Percentiles rank a stretch among this genome's conserved stretches.
These are phyloP conservation scores for Antitrichia curtipendula DNA, from an alignment of 225 moss, liverwort and hornwort species.

Conservation along the genomic window DNA sequence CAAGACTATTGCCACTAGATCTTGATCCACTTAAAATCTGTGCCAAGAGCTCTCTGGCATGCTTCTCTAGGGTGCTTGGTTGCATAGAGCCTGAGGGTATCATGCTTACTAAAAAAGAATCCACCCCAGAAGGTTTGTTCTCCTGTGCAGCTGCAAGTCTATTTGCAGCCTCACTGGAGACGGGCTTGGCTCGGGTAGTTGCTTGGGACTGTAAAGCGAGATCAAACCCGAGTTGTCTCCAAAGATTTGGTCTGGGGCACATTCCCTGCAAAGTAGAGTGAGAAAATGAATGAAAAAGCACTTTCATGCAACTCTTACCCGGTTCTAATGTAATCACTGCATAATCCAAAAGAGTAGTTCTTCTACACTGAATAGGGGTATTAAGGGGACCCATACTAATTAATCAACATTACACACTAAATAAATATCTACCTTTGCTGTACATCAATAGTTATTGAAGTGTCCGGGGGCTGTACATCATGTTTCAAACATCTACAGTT, in stretches of 20 bases:
- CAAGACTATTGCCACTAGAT: background rate
- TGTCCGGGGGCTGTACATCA: no score
- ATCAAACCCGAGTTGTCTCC: conserved; percentile 54
- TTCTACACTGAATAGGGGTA: no score
- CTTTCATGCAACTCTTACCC: background rate
- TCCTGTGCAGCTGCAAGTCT: background rate
- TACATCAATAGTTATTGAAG: no score
- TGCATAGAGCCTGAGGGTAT: background rate
- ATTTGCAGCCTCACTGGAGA: background rate
- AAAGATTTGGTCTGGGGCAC: conserved; percentile 54
- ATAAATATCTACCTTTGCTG: no score
- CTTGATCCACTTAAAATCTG: background rate
- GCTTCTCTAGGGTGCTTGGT: background rate
- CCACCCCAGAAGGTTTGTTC: background rate
- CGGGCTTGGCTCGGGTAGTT: background rate
- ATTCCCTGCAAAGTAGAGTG: conserved; percentile 38
- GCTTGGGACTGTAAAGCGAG: conserved; percentile 21
- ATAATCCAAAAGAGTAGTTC: background rate
- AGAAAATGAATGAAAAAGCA: background rate
- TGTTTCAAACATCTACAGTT: no score
- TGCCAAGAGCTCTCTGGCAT: background rate
- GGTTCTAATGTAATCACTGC: background rate
- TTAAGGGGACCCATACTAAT: no score
- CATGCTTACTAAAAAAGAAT: background rate
- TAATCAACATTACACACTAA: no score